Base-by-base conservation (phyloP, 345 rosid species). In the Hypericum androsaemum region DNA sequence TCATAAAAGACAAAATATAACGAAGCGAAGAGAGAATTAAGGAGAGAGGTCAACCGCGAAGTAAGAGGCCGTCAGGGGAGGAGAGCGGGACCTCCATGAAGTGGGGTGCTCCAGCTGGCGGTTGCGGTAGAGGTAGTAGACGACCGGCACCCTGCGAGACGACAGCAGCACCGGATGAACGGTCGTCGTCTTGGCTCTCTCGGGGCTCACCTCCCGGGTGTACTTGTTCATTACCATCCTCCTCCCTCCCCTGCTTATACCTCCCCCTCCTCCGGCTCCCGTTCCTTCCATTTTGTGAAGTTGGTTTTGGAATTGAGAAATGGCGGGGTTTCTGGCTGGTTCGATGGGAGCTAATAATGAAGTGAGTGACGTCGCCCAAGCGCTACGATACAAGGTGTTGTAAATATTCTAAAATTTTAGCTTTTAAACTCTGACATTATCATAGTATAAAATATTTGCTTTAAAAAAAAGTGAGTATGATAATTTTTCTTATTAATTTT, bases 101-200 rank as follows among this genome's bases (percentile, higher is more conserved):
- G 60, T 92, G 98, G 63, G 98, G 60, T 92, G 98, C 59, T 92
- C 98, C n/a, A 92, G 96, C 69, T 83, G 95, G 43, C 88, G 94
- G 57, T 92, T 92, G 62, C 88, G 70, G 62, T 80, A 85, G 37
- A 92, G 77, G 48, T 92, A 92, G 65, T 92, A 92, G 71, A 92
- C 95, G 47, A 92, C 85, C 12, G 86, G 70, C 10, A 84, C 95
- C 66, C 77, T 90, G 61, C 89, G 32, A 1, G 32, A 22, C 32
- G 32, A 22, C n/a, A n/a, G n/a, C n/a, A n/a, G n/a, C n/a, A n/a
- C n/a, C n/a, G n/a, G n/a, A n/a, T n/a, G n/a, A n/a, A n/a, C n/a
- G n/a, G n/a, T n/a, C n/a, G n/a, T n/a, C n/a, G n/a, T n/a, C 68
- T 77, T 92, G 12, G 95, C 79, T 68, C 98, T 81, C 66, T 85